These are phyloP conservation scores for Fusarium sp. DNA, from an alignment of 2,329 filamentous ascomycete species.

Conservation along the genomic window DNA sequence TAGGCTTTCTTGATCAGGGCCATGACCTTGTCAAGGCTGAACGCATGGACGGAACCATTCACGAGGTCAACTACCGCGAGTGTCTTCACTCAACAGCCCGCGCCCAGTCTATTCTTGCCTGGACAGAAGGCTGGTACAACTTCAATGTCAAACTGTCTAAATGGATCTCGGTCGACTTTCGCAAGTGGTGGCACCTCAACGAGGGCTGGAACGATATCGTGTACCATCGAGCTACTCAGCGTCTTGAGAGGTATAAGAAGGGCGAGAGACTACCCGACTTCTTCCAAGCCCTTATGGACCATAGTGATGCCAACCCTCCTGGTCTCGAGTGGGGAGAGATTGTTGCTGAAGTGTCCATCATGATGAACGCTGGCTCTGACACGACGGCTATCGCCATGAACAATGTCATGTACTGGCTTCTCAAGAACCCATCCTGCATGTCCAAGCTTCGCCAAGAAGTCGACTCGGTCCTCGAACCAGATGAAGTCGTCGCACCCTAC, in stretches of 20 bases:
- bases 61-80: slow-evolving; percentile 59
- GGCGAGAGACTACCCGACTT: slow-evolving; percentile 70
- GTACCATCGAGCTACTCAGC: slow-evolving; percentile 53
- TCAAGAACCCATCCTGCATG: slow-evolving; percentile 56
- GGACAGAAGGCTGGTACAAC: slow-evolving; percentile 63
- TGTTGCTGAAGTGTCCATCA: slow-evolving; percentile 64
- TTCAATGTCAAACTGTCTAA: slow-evolving; percentile 58
- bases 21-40: slow-evolving; percentile 56
- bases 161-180: slow-evolving; percentile 55
- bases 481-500: slow-evolving; percentile 58
- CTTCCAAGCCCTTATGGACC: slow-evolving; percentile 65
- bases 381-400: slow-evolving; percentile 62
- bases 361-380: slow-evolving; percentile 62
- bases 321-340: slow-evolving; percentile 67
- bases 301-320: slow-evolving; percentile 50
- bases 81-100: slow-evolving; percentile 60
- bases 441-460: slow-evolving; percentile 56
- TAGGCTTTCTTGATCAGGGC: slow-evolving; percentile 63
- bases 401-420: slow-evolving; percentile 63
- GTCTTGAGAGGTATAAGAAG: slow-evolving; percentile 33
- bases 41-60: slow-evolving; percentile 56
- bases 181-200: slow-evolving; percentile 36
- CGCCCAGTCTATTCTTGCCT: slow-evolving; percentile 61
- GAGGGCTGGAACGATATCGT: slow-evolving; percentile 54
- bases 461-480: slow-evolving; percentile 54